Evolutionary conservation across 306 rosid species (phyloP).

Genomic region (Glycine soja): DNA sequence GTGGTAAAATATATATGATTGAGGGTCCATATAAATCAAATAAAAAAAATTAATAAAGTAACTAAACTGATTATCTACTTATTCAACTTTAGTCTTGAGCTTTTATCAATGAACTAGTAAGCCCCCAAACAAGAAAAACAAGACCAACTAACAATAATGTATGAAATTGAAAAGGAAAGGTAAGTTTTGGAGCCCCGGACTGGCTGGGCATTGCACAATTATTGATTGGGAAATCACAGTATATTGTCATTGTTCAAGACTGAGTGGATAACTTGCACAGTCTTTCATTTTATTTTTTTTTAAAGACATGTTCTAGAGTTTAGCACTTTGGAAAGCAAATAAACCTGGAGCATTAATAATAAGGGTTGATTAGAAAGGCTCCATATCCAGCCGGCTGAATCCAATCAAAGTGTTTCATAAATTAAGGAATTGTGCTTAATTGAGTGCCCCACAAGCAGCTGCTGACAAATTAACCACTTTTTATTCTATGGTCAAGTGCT

Average conservation of each 20-base stretch:
- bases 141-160: not conserved
- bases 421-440: conserved; percentile 60
- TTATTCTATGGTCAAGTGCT: conserved; percentile 41
- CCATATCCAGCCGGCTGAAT: conserved; percentile 58
- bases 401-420: conserved; percentile 53
- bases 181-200: conserved; percentile 26
- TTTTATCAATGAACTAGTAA: not conserved
- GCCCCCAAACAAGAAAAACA: not conserved
- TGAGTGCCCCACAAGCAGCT: conserved; percentile 52
- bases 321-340: conserved; percentile 42
- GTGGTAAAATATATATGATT: not conserved
- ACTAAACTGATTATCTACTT: not conserved
- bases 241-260: not conserved
- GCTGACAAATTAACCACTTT: conserved; percentile 39
- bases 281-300: conserved; percentile 27
- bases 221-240: conserved; percentile 41
- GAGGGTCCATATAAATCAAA: not conserved
- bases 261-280: not conserved
- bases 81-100: not conserved
- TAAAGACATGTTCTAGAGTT: conserved; percentile 43
- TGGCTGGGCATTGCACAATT: conserved; percentile 41
- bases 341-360: conserved; percentile 42
- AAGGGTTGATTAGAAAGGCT: conserved; percentile 47
- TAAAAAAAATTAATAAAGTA: not conserved
- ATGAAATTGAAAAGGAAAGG: conserved; percentile 28